Evolutionary conservation across 2,329 filamentous ascomycete species (phyloP), one percentile per base, ranked within the genome.

Genomic region (Alternaria burnsii): DNA sequence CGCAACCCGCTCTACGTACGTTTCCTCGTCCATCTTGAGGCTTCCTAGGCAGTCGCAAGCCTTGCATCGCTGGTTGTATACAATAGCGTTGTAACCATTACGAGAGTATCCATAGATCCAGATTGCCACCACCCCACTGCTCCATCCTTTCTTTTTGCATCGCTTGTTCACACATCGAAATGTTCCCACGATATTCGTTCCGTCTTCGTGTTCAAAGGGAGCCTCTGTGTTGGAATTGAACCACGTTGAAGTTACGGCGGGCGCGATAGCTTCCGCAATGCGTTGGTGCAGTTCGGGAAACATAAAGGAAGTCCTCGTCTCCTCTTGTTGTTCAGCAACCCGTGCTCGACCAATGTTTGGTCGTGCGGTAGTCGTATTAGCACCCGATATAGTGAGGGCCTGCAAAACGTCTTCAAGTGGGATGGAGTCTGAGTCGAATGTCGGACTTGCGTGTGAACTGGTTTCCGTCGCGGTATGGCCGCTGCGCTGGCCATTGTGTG

Each of bases 1-100:
- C 30, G 69, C 43, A 47, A 72, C 59, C 47, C 69, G 58, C 5
- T 70, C 67, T 26, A 71, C 36, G 46, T 72, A 72, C 30, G 60
- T 62, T 38, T 60, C 3, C 53, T 69, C 42, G 24, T 69, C 62
- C 26, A 71, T 28, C 32, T 30, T 57, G 1, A 72, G 18, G n/a
- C 42, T 57, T 7, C 67, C 67, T 16, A 71, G 57, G 11, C 41
- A 16, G n/a, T 64, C 41, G 48, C 68, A 71, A n/a, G 41, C 47
- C 8, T 66, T 57, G 53, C 68, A 72, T 4, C 62, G 60, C 53
- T 71, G 68, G 30, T 63, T 66, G 41, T 40, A 70, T 24, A 71
- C 65, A 3, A 67, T 50, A 50, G 66, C 68, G 28, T 65, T 68
- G 57, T 71, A 70, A 38, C 60, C 63, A 53, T 62, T 66, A 11